phyloP scores from a whole-genome alignment of 73 alveolate species.

The Uronychia setigera region DNA sequence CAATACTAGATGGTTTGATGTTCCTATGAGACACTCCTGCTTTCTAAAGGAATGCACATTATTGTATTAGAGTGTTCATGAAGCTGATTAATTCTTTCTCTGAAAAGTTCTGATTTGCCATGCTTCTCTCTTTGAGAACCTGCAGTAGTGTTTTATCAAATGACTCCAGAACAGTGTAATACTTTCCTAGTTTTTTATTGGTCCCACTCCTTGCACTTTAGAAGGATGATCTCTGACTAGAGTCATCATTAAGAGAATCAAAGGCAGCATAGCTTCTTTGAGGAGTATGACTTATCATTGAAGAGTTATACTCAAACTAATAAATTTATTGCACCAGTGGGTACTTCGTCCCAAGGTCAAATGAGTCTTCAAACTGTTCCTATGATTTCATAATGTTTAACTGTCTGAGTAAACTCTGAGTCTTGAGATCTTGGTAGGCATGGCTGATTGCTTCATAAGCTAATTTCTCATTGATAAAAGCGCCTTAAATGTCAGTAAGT shows the following conservation, averaged over 20 bases:
- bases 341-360: background rate
- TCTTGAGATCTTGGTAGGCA: background rate
- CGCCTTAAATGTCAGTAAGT: background rate
- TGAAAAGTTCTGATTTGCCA: background rate
- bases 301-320: background rate
- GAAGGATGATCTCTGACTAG: too few relatives aligned
- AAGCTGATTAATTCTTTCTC: background rate
- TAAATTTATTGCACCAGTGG: background rate
- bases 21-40: constrained; percentile 48
- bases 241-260: too few relatives aligned
- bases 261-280: background rate
- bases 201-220: too few relatives aligned
- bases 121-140: background rate
- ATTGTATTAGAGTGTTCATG: background rate
- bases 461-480: background rate
- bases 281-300: background rate
- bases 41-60: constrained; percentile 32
- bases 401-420: background rate
- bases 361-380: background rate
- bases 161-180: background rate
- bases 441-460: background rate
- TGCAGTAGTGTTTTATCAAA: background rate
- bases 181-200: background rate
- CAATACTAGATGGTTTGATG: constrained; percentile 47
- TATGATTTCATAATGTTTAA: background rate